Evolutionary conservation across 83 land plant species (phyloP).

Genomic region (Picea engelmannii): DNA sequence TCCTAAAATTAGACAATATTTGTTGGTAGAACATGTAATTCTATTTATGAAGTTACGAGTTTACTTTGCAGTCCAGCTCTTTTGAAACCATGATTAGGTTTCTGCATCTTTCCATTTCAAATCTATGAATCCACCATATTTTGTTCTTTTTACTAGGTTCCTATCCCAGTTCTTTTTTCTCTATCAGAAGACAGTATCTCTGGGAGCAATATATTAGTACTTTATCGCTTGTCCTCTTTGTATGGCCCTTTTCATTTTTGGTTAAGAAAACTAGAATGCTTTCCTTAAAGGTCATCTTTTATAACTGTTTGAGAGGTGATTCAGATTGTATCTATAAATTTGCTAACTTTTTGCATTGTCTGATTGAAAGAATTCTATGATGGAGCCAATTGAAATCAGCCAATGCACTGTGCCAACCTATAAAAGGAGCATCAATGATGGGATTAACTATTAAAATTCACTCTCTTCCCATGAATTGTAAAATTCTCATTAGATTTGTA

Average conservation of each 20-base stretch:
- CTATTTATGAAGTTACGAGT: too few species aligned
- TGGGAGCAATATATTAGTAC: background rate
- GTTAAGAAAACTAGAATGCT: background rate
- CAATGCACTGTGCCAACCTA: background rate
- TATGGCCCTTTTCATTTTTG: background rate
- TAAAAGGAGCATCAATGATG: constrained; percentile 1
- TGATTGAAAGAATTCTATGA: background rate
- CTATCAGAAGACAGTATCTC: background rate
- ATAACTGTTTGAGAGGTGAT: background rate
- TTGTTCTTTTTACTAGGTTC: background rate
- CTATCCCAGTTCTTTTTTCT: background rate
- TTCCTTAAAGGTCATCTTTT: background rate
- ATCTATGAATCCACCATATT: background rate
- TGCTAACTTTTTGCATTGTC: background rate
- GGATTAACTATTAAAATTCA: background rate
- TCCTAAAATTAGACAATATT: too few species aligned
- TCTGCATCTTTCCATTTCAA: background rate
- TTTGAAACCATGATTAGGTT: too few species aligned
- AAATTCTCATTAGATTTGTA: constrained; percentile 11
- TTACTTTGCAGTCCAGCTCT: too few species aligned
- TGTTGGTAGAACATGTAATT: too few species aligned
- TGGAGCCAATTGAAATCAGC: background rate
- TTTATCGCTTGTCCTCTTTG: background rate
- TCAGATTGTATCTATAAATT: background rate
- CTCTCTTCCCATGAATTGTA: background rate